Base-by-base conservation (phyloP, 371 early-diverging fungal genomes). In the Chytridium lagenaria region DNA sequence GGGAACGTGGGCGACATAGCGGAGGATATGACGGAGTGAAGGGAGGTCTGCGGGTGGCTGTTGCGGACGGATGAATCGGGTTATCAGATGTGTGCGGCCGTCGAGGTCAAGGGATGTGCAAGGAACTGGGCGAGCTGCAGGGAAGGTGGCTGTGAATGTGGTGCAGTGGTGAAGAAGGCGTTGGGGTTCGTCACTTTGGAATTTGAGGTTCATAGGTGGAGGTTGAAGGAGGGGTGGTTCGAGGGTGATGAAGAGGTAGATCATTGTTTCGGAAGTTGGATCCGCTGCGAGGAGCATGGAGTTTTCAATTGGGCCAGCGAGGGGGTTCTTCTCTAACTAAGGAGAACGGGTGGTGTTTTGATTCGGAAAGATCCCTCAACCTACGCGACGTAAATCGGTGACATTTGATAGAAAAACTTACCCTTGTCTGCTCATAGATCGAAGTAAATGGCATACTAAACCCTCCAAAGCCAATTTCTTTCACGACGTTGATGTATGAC, bases 211-310 rank as follows among this genome's bases (percentile, higher is more conserved):
- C 23, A 81, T 70, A n/a, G 75, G 63, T 0, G 59, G 34, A n/a
- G 85, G 81, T 59, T 78, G 81, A 1, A 70, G 33, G 7, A 85
- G 70, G 1, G 81, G 79, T 2, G 87, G 87, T 22, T 87, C 87
- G 1, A 87, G 71, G 26, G 85, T 80, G 34, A 87, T 83, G 68
- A 87, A 87, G 44, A 87, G 39, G 51, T 82, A 73, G 28, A 86
- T 23, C 49, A 79, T 31, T 7, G 83, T 76, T 26, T 74, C 80
- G n/a, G 74, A 68, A 2, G 75, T 71, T 0, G 77, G 39, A 5
- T 75, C 81, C n/a, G 77, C 68, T 1, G 44, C 74, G 7, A 80
- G 49, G 33, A 79, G 44, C 50, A 80, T 64, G 10, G 77, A 57
- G 50, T 69, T 71, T 7, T 81, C 80, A 23, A 72, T 36, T 10